phyloP scores from a whole-genome alignment of 805 yeast genomes.

The Kregervanrija fluxuum region DNA sequence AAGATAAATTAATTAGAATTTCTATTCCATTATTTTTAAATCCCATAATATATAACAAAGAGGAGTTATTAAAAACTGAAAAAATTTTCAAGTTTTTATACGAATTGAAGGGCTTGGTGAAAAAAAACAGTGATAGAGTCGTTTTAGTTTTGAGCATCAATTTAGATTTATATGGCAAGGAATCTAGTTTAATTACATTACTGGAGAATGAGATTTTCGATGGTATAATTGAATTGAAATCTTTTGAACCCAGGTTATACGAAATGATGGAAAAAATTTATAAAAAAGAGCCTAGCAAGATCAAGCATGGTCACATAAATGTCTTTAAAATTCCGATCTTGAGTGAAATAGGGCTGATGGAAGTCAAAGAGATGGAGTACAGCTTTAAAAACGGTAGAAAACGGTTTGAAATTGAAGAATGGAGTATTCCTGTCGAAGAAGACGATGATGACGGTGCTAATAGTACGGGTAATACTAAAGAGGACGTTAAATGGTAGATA shows the following conservation, averaged over 20 bases:
- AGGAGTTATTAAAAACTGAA: constrained; percentile 25
- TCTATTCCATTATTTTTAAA: constrained; percentile 72
- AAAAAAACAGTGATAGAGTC: constrained; percentile 30
- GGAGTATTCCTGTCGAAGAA: constrained; percentile 97
- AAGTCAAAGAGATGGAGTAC: constrained; percentile 62
- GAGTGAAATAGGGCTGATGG: constrained; percentile 77
- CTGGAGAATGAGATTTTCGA: constrained; percentile 54
- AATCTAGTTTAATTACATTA: constrained; percentile 36
- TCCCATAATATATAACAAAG: constrained; percentile 65
- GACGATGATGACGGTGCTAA: constrained; percentile 24
- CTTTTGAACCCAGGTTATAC: constrained; percentile 70
- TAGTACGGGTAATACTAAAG: background rate
- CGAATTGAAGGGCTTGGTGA: constrained; percentile 46
- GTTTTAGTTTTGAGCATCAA: constrained; percentile 55
- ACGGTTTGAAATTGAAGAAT: constrained; percentile 80
- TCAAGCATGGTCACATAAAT: constrained; percentile 83
- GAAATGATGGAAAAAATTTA: constrained; percentile 62
- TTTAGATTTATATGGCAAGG: constrained; percentile 58
- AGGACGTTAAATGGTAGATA: too few relatives aligned
- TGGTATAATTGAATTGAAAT: constrained; percentile 65
- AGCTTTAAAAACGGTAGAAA: constrained; percentile 81
- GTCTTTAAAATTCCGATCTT: constrained; percentile 64
- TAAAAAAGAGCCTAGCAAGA: constrained; percentile 62
- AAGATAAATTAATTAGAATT: constrained; percentile 50
- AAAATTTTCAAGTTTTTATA: constrained; percentile 56